These are phyloP conservation scores for Coemansia linderi DNA, from an alignment of 371 early-diverging fungal genomes.

Conservation along the genomic window DNA sequence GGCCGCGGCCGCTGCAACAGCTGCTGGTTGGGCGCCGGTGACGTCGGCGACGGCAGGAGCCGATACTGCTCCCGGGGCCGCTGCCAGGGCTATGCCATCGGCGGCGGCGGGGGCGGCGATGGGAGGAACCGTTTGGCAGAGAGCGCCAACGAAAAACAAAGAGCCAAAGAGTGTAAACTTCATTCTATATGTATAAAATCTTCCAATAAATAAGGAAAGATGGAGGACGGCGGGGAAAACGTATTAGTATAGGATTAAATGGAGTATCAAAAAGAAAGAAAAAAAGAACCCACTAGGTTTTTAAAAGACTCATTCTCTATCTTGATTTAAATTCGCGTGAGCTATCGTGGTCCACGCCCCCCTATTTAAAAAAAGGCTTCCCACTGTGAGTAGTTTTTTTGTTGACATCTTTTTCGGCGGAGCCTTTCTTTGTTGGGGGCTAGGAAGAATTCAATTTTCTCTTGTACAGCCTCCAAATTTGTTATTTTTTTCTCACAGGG, in stretches of 20 bases:
- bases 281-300: background rate
- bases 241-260: background rate
- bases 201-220: too few relatives aligned
- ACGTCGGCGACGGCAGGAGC: conserved; percentile 8
- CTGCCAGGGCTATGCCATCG: background rate
- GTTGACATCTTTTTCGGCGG: too few relatives aligned
- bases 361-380: too few relatives aligned
- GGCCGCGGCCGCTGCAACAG: background rate
- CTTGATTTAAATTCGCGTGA: background rate
- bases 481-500: too few relatives aligned
- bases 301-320: background rate
- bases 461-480: too few relatives aligned
- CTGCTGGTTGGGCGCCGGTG: background rate
- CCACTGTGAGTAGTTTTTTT: too few relatives aligned
- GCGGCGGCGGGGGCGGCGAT: background rate
- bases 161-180: conserved; percentile 22
- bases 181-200: conserved; percentile 17
- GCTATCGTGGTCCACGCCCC: background rate
- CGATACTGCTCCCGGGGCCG: conserved; percentile 7
- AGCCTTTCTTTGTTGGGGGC: too few relatives aligned
- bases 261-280: conserved; percentile 2
- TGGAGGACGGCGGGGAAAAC: too few relatives aligned
- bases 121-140: conserved; percentile 18
- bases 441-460: too few relatives aligned
- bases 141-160: conserved; percentile 21